Evolutionary conservation across 1,284 basidiomycete genomes (phyloP).

Genomic region (Thelephora terrestris): DNA sequence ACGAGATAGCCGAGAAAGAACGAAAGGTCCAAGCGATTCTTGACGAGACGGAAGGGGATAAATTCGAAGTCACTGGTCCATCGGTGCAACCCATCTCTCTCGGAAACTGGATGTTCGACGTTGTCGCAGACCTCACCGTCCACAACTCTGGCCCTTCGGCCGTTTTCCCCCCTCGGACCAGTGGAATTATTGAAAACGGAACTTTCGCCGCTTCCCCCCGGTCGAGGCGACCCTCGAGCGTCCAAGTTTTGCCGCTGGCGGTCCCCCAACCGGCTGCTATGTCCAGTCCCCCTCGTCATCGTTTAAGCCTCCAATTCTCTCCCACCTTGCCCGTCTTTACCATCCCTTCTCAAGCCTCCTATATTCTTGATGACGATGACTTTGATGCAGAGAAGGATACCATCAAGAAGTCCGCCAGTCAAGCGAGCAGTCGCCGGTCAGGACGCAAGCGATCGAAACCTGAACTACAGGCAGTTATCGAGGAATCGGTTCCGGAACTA

Average conservation of each 20-base stretch:
- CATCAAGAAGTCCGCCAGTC: slow-evolving; percentile 14
- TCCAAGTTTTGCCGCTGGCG: slow-evolving; percentile 20
- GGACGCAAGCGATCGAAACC: slow-evolving; percentile 25
- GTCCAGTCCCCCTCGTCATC: slow-evolving; percentile 23
- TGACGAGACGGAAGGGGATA: slow-evolving; percentile 23
- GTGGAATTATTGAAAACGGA: slow-evolving; percentile 28
- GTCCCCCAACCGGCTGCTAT: slow-evolving; percentile 18
- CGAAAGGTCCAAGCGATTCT: slow-evolving; percentile 30
- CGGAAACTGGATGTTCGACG: slow-evolving; percentile 74
- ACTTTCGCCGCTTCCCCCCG: slow-evolving; percentile 20
- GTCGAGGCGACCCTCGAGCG: slow-evolving; percentile 22
- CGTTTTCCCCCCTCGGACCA: slow-evolving; percentile 17
- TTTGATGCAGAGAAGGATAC: slow-evolving; percentile 23
- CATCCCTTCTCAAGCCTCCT: slow-evolving; percentile 12
- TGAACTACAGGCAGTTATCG: slow-evolving; percentile 20
- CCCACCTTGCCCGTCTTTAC: slow-evolving; percentile 35
- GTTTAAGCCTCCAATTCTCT: slow-evolving; percentile 52
- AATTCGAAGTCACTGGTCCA: slow-evolving; percentile 21
- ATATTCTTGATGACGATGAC: slow-evolving; percentile 28
- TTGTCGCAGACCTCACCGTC: slow-evolving; percentile 53
- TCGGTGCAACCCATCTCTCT: slow-evolving; percentile 28
- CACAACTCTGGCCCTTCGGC: slow-evolving; percentile 11
- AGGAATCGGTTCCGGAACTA: slow-evolving; percentile 6
- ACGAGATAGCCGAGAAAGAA: slow-evolving; percentile 28
- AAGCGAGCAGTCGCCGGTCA: slow-evolving; percentile 9